Evolutionary conservation across 73 alveolate genomes (phyloP), one percentile per base, ranked within the genome.

Genomic region (Uronychia binucleata): DNA sequence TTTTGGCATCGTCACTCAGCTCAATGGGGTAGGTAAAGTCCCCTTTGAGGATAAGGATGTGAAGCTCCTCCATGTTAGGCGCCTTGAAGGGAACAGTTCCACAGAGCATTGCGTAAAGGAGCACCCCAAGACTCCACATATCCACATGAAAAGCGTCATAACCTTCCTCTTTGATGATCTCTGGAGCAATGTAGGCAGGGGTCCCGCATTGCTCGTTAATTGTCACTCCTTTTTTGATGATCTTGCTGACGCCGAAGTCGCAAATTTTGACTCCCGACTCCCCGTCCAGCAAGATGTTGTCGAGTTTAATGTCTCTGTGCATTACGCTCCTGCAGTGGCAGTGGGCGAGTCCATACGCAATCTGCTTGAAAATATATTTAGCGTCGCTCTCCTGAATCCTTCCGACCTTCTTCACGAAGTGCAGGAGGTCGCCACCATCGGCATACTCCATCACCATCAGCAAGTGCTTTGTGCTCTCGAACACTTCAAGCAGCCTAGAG

Each of bases 301-400:
- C 99, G 59, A 98, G 96, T 88, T 98, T 98, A 19, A 98, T 90
- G 91, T 98, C 99, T 92, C 99, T 87, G 81, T 98, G 99, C 77
- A 98, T 96, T 33, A 82, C 89, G 8, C 78, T 30, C 34, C 89
- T 74, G 29, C 89, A 82, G 34, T 82, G 89, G 74, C 32, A 30
- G 46, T 82, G 89, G 19, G 89, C 77, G 1, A 82, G 83, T 0
- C 89, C 89, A 34, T 74, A 82, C 28, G 27, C 82, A 30, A 82
- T 82, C 33, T 88, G 85, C 80, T 88, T 88, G 57, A 88, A 88
- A 31, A 88, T 88, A 34, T 58, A 88, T 57, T 88, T 88, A 29
- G 94, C 90, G 35, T 88, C 94, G 0, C 84, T 46, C 34, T 88
- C 94, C 33, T 77, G 80, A 59, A 88, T 88, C 60, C 76, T 75